Percentiles rank a stretch among this genome's conserved stretches.
Conservation (phyloP, 1,284 basidiomycete species). For the Prillingera fragicola region DNA sequence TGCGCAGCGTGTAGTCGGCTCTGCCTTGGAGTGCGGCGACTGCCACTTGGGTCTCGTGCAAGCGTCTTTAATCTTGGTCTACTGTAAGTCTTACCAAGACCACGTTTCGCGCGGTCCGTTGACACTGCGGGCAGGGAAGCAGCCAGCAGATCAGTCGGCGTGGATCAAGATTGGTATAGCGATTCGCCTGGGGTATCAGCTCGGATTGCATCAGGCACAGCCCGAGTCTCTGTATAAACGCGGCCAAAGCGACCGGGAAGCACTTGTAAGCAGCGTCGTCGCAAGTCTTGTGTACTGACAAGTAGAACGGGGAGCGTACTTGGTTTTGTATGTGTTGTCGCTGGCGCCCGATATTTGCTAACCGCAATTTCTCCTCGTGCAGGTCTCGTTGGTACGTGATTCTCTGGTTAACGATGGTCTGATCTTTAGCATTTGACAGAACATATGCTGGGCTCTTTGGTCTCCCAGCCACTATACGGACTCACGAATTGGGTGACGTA, state of each 20-base stretch:
- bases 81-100: too few species aligned
- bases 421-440: too few species aligned
- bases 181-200: constrained; percentile 13
- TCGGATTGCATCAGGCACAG: constrained; percentile 3
- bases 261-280: too few species aligned
- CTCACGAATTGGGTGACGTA: constrained; percentile 5
- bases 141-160: constrained; percentile 15
- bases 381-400: too few species aligned
- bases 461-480: background rate
- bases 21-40: background rate
- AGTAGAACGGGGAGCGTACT: constrained; percentile 4
- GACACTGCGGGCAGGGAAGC: too few species aligned
- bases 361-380: background rate
- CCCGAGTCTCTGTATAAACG: background rate
- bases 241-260: background rate
- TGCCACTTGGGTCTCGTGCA: constrained; percentile 11
- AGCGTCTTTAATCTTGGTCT: constrained; percentile 10
- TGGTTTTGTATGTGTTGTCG: constrained; percentile 9
- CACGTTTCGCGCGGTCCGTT: too few species aligned
- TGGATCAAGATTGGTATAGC: constrained; percentile 23
- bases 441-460: background rate
- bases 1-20: constrained; percentile 5
- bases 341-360: background rate
- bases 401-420: too few species aligned
- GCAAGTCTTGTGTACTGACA: too few species aligned